Evolutionary conservation across 306 rosid species (phyloP), one percentile per base, ranked within the genome.

Genomic region (Fragaria vesca): DNA sequence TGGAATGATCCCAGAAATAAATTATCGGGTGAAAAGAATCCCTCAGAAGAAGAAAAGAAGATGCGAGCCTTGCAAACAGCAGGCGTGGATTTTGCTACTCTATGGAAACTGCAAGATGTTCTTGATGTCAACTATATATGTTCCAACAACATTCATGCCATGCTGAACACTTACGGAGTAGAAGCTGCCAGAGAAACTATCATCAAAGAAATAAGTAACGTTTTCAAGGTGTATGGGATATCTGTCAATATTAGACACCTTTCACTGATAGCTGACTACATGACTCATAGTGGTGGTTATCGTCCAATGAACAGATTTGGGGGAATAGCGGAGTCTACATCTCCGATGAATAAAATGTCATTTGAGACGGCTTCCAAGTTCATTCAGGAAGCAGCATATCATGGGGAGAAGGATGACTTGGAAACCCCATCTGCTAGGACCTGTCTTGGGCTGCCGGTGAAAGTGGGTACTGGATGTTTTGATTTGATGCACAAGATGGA

Each of bases 101-200:
- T 92, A 42, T 95, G 96, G 97, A 81, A 82, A 61, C 69, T 92
- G 78, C 86, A 88, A 75, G 97, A 86, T 52, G 75, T 80, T 75
- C 91, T 95, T 62, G 95, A 92, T 76, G 84, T 77, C 63, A 86
- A 96, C 71, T 91, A 85, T 74, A 57, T 95, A 50, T 95, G 91
- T 79, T 87, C 98, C 73, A 95, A 93, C 74, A 79, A 82, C 73
- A 84, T 95, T 30, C 86, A 87, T 81, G 91, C 91, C 9, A 87
- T 95, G 89, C 89, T 93, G 40, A 71, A 30, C 2, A 78, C 96
- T 0, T 95, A 89, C 1, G 97, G 98, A 76, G 93, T 95, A 81
- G 97, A 95, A 85, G 96, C 96, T 2, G 98, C 94, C 67, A 88
- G 95, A 86, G 98, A 80, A 72, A 89, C 93, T 55, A 88, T 91